Evolutionary conservation across 2,329 filamentous ascomycete species (phyloP), one percentile per base, ranked within the genome.

Genomic region (Xylariomycetidae sp.): DNA sequence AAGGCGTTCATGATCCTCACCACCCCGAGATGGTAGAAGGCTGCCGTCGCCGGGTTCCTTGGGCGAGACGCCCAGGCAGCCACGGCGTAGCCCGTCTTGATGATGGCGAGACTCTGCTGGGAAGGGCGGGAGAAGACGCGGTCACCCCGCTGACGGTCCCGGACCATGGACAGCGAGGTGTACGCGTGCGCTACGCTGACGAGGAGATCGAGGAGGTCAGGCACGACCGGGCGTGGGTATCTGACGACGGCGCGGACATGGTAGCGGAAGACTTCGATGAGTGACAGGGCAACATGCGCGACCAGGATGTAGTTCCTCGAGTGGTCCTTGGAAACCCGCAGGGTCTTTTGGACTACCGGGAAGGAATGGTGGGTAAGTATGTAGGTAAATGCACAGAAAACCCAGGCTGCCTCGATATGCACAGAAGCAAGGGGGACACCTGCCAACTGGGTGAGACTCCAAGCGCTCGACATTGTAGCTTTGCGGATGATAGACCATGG

Each of bases 91-190:
- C 17, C 11, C 18, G 32, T n/a, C 2, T 32, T 28, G 12, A 35
- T 16, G 8, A 19, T 15, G 2, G 32, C 28, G 4, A 37, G 38
- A 2, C 30, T 27, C 26, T 41, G 38, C 26, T 41, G 35, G 2
- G 35, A 28, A 6, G 38, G 35, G 3, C 38, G 35, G 4, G 35
- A 23, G 18, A 41, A 31, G 6, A 32, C 23, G 15, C 28, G 27
- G 27, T 41, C 30, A 22, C 38, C 38, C 8, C 31, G 18, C 17
- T 27, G 31, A 16, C 36, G 35, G 30, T 41, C 38, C 5, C 38
- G 35, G 11, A 32, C 35, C 5, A 41, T 27, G 2, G 11, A 5
- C 12, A 36, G n/a, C 6, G 20, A 25, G 7, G 31, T 41, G 15
- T 32, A 22, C 15, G 27, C 20, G 13, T 41, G 38, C 3, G 32